A percentile compares a stretch with the other conserved stretches of the same genome.
Conservation (phyloP, 139 green algal species). For the Haematococcus lacustris region DNA sequence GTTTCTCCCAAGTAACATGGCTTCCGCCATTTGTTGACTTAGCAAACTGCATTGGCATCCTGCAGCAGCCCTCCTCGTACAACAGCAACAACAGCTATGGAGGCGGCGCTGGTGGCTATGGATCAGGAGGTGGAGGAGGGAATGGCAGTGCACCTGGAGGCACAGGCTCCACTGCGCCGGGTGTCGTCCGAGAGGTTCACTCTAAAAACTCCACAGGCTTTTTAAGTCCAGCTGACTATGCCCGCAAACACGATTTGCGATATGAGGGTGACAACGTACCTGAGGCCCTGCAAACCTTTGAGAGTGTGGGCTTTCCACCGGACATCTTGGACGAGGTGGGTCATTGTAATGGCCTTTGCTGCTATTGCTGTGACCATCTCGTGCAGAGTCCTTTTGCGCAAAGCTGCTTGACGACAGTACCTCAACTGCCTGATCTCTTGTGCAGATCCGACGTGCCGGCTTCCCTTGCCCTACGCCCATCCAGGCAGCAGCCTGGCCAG, state of each 20-base stretch:
- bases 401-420: neutral
- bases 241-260: conserved; percentile 44
- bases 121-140: neutral
- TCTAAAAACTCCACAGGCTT: conserved; percentile 23
- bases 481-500: conserved; percentile 78
- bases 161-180: neutral
- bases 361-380: neutral
- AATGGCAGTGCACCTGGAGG: neutral
- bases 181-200: neutral
- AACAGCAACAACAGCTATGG: conserved; percentile 19
- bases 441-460: conserved; percentile 59
- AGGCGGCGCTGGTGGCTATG: neutral
- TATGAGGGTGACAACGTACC: conserved; percentile 42
- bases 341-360: neutral
- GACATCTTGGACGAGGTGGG: conserved; percentile 73
- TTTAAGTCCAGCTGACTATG: conserved; percentile 34
- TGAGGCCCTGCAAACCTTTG: conserved; percentile 69
- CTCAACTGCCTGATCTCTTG: neutral
- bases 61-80: conserved; percentile 2
- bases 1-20: neutral
- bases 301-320: conserved; percentile 52
- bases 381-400: neutral
- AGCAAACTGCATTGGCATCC: neutral
- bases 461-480: conserved; percentile 79
- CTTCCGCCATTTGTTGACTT: neutral